Conservation (phyloP, 305 asterid genomes). For the Fraxinus sp. region DNA sequence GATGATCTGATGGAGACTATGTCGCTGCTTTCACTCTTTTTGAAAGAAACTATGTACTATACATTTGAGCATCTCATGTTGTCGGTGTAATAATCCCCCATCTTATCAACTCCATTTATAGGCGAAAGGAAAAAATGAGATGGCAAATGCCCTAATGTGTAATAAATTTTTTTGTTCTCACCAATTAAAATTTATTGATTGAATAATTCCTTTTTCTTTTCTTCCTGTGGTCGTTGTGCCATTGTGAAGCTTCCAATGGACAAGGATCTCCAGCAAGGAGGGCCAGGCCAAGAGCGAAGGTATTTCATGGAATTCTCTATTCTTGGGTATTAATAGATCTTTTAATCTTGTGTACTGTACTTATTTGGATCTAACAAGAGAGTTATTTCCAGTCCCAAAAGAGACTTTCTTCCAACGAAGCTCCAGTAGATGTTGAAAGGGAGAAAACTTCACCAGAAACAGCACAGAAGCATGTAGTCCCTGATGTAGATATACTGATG, state of each 20-base stretch:
- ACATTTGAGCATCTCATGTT: neutral
- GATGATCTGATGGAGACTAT: neutral
- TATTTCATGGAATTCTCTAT: slow-evolving; percentile 26
- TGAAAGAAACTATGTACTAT: neutral
- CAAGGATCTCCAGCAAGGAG: slow-evolving; percentile 69
- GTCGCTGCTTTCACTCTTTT: neutral
- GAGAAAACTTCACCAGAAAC: slow-evolving; percentile 41
- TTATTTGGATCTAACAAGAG: slow-evolving; percentile 25
- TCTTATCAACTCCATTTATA: neutral
- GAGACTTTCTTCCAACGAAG: slow-evolving; percentile 50
- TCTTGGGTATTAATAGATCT: slow-evolving; percentile 20
- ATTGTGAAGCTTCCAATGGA: slow-evolving; percentile 55
- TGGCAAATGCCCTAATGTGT: neutral
- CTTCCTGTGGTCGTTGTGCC: neutral
- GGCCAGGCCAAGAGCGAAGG: slow-evolving; percentile 68
- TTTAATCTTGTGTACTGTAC: neutral
- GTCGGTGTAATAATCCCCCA: neutral
- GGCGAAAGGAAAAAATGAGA: neutral
- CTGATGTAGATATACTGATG: slow-evolving; percentile 37
- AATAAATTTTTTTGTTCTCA: neutral
- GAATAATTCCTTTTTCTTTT: neutral
- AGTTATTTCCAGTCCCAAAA: slow-evolving; percentile 48
- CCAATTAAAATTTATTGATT: neutral
- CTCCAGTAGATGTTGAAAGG: slow-evolving; percentile 40
- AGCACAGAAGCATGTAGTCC: slow-evolving; percentile 43